Percentiles rank a stretch among this genome's conserved stretches.
phyloP scores from a whole-genome alignment of 83 land plant species.

The Isoetes engelmannii region DNA sequence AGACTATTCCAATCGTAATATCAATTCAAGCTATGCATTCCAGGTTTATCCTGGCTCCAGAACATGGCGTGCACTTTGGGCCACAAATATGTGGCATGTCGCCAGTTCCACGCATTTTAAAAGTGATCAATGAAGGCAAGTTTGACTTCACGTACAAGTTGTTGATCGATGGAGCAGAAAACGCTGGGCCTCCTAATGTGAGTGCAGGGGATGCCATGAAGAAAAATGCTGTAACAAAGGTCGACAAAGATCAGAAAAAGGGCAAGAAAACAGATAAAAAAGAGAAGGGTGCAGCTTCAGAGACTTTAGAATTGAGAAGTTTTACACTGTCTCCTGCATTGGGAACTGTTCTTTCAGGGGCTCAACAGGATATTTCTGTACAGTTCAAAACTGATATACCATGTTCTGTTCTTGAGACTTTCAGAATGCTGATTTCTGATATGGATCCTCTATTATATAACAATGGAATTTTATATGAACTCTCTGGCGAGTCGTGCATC shows the following conservation, averaged over 20 bases:
- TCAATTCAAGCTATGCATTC: slow-evolving; percentile 27
- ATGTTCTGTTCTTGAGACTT: slow-evolving; percentile 8
- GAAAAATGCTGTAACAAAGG: slow-evolving; percentile 20
- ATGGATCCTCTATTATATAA: slow-evolving; percentile 22
- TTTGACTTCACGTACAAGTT: slow-evolving; percentile 19
- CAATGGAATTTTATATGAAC: slow-evolving; percentile 18
- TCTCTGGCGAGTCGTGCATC: slow-evolving; percentile 28
- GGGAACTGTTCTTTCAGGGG: slow-evolving; percentile 28
- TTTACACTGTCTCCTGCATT: slow-evolving; percentile 21
- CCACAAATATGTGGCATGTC: slow-evolving; percentile 22
- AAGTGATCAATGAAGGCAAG: slow-evolving; percentile 18
- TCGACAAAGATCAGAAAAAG: slow-evolving; percentile 11
- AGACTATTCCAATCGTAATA: slow-evolving; percentile 10
- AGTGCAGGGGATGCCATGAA: slow-evolving; percentile 11
- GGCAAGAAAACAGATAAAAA: slow-evolving; percentile 8
- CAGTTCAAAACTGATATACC: slow-evolving; percentile 24
- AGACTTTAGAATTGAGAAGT: slow-evolving; percentile 13
- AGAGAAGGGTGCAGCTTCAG: slow-evolving; percentile 5
- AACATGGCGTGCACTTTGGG: slow-evolving; percentile 35
- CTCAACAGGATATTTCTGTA: slow-evolving; percentile 16
- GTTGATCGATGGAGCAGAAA: slow-evolving; percentile 9
- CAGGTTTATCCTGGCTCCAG: slow-evolving; percentile 23
- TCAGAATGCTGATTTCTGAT: slow-evolving; percentile 18
- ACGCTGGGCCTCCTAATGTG: slow-evolving; percentile 1
- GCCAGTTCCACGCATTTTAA: slow-evolving; percentile 14